Evolutionary conservation across 331 rosid species (phyloP).

Genomic region (Acacia pycnantha): DNA sequence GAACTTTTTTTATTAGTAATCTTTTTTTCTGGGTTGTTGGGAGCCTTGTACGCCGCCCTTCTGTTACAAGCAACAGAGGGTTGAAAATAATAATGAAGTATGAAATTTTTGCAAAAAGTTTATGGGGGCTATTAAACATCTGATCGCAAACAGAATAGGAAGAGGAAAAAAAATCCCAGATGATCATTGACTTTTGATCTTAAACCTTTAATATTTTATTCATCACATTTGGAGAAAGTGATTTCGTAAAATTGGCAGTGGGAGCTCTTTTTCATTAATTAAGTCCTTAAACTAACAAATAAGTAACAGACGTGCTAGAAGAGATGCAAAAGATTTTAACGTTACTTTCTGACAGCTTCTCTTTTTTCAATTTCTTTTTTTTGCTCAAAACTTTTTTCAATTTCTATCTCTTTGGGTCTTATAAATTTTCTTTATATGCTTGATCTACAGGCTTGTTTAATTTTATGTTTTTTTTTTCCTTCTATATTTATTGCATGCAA

Average conservation of each 20-base stretch:
- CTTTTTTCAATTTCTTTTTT: background rate
- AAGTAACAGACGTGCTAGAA: background rate
- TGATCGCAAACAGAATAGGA: background rate
- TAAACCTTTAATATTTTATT: background rate
- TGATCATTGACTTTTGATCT: background rate
- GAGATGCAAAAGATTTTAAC: background rate
- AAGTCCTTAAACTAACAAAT: background rate
- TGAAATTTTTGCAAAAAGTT: background rate
- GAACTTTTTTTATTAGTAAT: background rate
- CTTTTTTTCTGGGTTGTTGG: background rate
- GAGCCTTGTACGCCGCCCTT: no score
- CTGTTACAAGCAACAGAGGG: background rate
- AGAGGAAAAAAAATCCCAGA: background rate
- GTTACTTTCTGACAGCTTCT: constrained; percentile 1
- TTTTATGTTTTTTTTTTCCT: background rate
- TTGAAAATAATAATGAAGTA: background rate
- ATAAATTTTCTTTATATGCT: background rate
- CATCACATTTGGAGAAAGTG: background rate
- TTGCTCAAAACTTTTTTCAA: background rate
- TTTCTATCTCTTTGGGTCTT: background rate
- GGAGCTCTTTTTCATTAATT: background rate
- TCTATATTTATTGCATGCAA: background rate
- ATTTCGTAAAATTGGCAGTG: background rate
- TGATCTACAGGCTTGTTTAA: background rate
- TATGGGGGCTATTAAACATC: background rate